Percentiles rank a stretch among this genome's conserved stretches.
Conservation (phyloP, 2,329 filamentous ascomycete species). For the Colletotrichum sp. region DNA sequence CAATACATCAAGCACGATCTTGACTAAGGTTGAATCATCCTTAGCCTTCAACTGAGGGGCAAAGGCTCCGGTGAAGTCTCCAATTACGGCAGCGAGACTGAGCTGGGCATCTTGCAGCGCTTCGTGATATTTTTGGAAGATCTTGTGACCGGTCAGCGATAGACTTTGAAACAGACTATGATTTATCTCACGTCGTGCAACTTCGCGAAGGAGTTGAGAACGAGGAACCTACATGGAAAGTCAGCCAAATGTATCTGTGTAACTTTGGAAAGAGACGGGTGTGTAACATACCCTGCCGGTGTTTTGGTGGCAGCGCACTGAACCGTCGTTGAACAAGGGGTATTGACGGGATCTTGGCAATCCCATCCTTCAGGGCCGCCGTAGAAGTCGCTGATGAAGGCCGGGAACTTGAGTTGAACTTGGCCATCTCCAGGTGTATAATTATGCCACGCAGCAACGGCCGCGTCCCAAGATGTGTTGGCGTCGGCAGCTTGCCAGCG, state of each 20-base stretch:
- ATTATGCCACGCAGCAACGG: neutral
- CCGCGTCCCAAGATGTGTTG: neutral
- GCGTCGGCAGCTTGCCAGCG: neutral
- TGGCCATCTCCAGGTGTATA: neutral
- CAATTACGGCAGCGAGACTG: neutral
- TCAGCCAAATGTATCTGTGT: neutral
- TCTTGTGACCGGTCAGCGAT: neutral
- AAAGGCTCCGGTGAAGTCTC: neutral
- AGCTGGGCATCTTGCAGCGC: constrained; percentile 1
- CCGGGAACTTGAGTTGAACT: neutral
- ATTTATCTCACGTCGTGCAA: neutral
- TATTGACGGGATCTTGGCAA: neutral
- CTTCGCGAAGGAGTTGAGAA: neutral
- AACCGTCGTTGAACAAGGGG: neutral
- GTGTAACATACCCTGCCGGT: neutral
- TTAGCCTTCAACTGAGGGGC: neutral
- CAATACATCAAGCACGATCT: neutral
- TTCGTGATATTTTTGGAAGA: constrained; percentile 1
- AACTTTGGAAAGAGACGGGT: too few species aligned
- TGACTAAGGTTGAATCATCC: neutral
- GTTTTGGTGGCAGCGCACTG: neutral
- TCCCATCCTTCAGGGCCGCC: constrained; percentile 5
- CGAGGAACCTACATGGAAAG: neutral
- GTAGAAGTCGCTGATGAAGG: constrained; percentile 7
- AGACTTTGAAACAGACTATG: neutral